Conservation (phyloP, 768 basidiomycete genomes). For the Leucosporidium scottii region DNA sequence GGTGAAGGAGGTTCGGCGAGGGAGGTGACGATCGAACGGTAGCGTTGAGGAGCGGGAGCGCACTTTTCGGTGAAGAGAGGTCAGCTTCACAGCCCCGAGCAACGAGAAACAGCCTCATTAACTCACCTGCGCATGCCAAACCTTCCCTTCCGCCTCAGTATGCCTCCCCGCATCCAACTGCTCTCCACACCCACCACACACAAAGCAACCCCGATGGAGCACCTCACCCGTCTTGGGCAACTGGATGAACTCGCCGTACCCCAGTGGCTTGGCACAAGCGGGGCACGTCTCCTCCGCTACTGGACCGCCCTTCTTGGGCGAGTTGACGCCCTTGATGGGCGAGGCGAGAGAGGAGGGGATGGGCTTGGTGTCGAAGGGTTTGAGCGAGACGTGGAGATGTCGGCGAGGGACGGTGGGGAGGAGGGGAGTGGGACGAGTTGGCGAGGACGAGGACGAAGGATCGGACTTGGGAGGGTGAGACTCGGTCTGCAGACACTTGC, state of each 20-base stretch:
- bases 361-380: not conserved
- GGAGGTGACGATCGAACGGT: conserved; percentile 20
- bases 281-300: conserved; percentile 6
- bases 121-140: conserved; percentile 14
- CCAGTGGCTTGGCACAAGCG: conserved; percentile 6
- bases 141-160: conserved; percentile 9
- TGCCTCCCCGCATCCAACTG: conserved; percentile 9
- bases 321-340: not conserved
- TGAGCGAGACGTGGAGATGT: not conserved
- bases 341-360: not conserved
- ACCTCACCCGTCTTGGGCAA: conserved; percentile 2
- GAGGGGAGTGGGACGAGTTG: not conserved
- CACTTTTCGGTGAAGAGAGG: not conserved
- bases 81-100: not conserved
- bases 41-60: conserved; percentile 13
- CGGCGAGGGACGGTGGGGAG: not conserved
- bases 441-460: not conserved
- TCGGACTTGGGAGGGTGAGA: no score
- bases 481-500: no score
- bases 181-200: conserved; percentile 15
- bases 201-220: conserved; percentile 22
- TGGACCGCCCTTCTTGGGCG: not conserved
- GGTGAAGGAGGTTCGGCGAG: conserved; percentile 3
- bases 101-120: not conserved
- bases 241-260: conserved; percentile 25